These are phyloP conservation scores for Oryza meyeriana DNA, from an alignment of 176 grass and related monocot species.

Conservation along the genomic window DNA sequence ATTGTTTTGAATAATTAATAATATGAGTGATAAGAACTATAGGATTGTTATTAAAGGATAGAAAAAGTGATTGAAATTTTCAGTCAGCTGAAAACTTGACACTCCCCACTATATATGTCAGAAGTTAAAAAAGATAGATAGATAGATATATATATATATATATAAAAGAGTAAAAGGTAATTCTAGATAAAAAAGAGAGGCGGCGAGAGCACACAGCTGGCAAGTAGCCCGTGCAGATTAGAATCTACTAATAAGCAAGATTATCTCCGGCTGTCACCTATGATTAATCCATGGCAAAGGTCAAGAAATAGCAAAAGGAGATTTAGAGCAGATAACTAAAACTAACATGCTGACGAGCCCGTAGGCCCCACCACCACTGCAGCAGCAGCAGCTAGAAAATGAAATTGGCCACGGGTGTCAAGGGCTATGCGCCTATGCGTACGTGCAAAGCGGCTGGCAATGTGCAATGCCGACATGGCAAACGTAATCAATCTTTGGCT, in stretches of 20 bases:
- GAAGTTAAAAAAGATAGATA: no score
- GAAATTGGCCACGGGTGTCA: not conserved
- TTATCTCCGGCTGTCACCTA: not conserved
- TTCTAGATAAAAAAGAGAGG: not conserved
- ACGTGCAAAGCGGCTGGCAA: slow-evolving; percentile 5
- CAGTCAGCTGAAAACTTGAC: no score
- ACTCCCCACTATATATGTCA: no score
- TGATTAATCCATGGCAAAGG: not conserved
- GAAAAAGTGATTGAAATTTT: no score
- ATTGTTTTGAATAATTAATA: no score
- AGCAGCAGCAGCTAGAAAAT: not conserved
- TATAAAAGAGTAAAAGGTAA: no score
- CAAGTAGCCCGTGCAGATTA: not conserved
- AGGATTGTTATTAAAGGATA: no score
- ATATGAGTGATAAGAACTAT: no score
- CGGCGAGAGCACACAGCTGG: not conserved
- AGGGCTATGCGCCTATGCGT: not conserved
- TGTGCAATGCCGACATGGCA: slow-evolving; percentile 46
- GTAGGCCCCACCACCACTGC: not conserved
- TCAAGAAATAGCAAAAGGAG: not conserved
- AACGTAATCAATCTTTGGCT: slow-evolving; percentile 1
- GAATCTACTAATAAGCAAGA: not conserved
- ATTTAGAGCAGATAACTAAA: not conserved
- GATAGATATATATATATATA: no score
- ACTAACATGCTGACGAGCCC: slow-evolving; percentile 12